Conservation (phyloP, 1,139 yeast genomes). For the Geotrichum carabidarum region DNA sequence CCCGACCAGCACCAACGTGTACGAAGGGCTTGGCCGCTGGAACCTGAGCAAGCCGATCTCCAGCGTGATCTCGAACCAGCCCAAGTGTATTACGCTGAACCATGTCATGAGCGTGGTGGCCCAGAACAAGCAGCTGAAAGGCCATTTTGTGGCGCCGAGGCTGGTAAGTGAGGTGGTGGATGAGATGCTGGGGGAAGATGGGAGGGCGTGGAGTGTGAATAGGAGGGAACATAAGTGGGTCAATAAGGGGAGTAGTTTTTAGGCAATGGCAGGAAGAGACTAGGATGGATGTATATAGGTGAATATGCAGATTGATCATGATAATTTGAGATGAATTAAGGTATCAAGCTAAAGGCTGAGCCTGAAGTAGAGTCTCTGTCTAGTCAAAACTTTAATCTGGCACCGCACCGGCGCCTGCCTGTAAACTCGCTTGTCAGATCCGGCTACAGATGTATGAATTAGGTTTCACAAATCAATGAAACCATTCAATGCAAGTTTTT, state of each 20-base stretch:
- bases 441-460: too few relatives aligned
- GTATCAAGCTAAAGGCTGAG: too few relatives aligned
- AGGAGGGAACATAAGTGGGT: neutral
- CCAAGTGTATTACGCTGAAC: neutral
- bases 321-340: too few relatives aligned
- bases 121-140: neutral
- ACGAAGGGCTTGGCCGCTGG: constrained; percentile 6
- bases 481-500: too few relatives aligned
- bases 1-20: neutral
- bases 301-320: too few relatives aligned
- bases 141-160: neutral
- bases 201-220: neutral
- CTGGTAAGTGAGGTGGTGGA: constrained; percentile 1
- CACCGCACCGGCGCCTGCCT: too few relatives aligned
- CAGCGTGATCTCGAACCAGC: neutral
- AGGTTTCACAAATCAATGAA: too few relatives aligned
- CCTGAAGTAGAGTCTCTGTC: too few relatives aligned
- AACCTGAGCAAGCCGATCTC: neutral
- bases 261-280: too few relatives aligned
- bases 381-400: too few relatives aligned
- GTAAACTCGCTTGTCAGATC: too few relatives aligned
- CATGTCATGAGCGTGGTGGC: neutral
- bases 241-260: neutral
- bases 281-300: too few relatives aligned
- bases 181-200: neutral